Base-by-base conservation (phyloP, 1,284 basidiomycete genomes). In the Cryptococcus neoformans region DNA sequence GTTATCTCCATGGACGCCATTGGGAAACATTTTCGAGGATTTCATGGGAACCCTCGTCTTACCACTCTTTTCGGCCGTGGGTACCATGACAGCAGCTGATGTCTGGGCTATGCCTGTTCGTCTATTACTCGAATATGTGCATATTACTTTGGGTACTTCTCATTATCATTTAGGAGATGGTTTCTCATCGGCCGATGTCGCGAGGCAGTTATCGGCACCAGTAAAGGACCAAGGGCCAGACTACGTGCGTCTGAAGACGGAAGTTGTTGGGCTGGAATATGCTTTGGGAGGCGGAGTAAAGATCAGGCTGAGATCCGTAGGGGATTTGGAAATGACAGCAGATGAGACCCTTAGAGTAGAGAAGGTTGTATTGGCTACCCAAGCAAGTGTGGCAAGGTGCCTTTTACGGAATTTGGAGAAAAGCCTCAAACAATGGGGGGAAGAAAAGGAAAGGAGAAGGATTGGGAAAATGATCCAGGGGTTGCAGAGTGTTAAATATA, bases 31-130 rank as follows among this genome's bases (percentile, higher is more conserved):
- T 0, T 88, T 86, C 84, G 64, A 66, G n/a, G 66, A 73, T 5
- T 88, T 88, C 67, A 78, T 82, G 4, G 68, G 78, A 3, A 78
- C 80, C 17, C 76, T 88, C 0, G 69, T 89, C 49, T 64, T 85
- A 1, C 85, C 86, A 0, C 71, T 89, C 45, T 87, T 88, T 67
- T 87, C 85, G n/a, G 85, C 85, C 0, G 84, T 89, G 1, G 86
- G 85, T 54, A 89, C 87, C 0, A 76, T 76, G 74, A 71, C 74
- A 0, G 54, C 57, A 1, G 14, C 53, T 6, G 74, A 75, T 51
- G 67, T 75, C 38, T 63, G 59, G 54, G 16, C 51, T 1, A 64
- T 70, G 1, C 71, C 69, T 2, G 60, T 68, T 4, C 46, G 55
- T 16, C 44, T 54, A 3, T 38, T 76, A 28, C 60, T 75, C 10